Conservation (phyloP, 2,329 filamentous ascomycete genomes). For the Cyclaneusma minus region DNA sequence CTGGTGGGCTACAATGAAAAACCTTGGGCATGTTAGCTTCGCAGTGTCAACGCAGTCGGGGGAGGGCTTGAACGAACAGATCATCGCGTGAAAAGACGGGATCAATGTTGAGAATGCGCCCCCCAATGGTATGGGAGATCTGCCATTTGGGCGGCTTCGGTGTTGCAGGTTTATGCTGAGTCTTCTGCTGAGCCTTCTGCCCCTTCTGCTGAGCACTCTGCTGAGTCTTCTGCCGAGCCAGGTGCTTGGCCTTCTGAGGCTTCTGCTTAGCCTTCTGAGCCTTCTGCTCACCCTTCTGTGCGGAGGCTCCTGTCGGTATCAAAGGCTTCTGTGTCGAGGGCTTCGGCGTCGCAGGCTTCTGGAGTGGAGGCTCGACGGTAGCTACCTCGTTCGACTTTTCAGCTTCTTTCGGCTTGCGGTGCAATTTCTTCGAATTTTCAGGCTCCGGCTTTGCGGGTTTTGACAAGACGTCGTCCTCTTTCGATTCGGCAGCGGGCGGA, state of each 20-base stretch:
- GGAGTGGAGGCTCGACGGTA: too few relatives aligned
- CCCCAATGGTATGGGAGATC: conserved; percentile 48
- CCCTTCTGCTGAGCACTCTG: conserved; percentile 19
- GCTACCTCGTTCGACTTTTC: too few relatives aligned
- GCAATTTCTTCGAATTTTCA: too few relatives aligned
- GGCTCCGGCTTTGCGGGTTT: too few relatives aligned
- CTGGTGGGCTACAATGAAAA: conserved; percentile 60
- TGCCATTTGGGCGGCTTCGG: conserved; percentile 29
- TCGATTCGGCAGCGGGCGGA: background rate
- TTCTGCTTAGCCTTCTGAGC: background rate
- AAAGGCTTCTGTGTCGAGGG: conserved; percentile 11
- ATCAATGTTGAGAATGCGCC: conserved; percentile 48
- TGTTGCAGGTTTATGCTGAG: conserved; percentile 3
- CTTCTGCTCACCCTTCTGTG: conserved; percentile 4
- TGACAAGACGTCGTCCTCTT: background rate
- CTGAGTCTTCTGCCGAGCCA: conserved; percentile 3
- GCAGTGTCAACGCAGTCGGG: conserved; percentile 6
- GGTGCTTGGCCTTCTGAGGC: background rate
- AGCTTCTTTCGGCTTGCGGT: too few relatives aligned
- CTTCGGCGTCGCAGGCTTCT: too few relatives aligned
- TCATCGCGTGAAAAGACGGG: conserved; percentile 46
- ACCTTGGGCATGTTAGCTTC: conserved; percentile 30
- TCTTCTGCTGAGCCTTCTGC: conserved; percentile 1
- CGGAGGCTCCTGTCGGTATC: conserved; percentile 13
- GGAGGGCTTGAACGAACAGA: background rate